Evolutionary conservation across 2,329 filamentous ascomycete species (phyloP).

Genomic region (Stachybotrys chlorohalonatus): DNA sequence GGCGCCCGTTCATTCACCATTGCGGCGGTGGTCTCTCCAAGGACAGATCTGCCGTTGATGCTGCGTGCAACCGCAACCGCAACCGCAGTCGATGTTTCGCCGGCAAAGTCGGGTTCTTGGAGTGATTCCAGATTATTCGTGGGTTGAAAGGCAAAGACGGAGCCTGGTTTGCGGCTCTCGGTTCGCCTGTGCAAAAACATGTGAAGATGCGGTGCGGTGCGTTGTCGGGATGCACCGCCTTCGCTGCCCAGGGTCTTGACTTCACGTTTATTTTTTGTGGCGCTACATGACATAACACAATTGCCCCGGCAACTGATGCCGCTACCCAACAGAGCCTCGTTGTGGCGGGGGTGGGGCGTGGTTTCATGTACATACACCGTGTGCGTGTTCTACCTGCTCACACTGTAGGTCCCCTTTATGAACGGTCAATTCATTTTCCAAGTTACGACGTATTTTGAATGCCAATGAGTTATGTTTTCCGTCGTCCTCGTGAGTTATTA

Average conservation of each 20-base stretch:
- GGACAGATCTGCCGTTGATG: neutral
- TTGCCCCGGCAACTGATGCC: slow-evolving; percentile 18
- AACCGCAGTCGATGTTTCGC: neutral
- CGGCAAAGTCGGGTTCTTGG: slow-evolving; percentile 10
- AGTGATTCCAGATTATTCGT: slow-evolving; percentile 17
- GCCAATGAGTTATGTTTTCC: too few relatives aligned
- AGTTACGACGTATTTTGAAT: too few relatives aligned
- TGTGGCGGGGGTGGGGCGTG: neutral
- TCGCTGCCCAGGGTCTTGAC: slow-evolving; percentile 4
- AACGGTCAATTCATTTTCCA: too few relatives aligned
- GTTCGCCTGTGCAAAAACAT: slow-evolving; percentile 7
- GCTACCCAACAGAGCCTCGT: neutral
- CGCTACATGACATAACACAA: slow-evolving; percentile 13
- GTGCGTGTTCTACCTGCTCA: neutral
- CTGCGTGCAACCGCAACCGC: neutral
- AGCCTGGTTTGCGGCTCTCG: slow-evolving; percentile 16
- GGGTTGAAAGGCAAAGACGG: slow-evolving; percentile 20
- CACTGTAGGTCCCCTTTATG: too few relatives aligned
- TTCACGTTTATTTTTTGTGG: slow-evolving; percentile 3
- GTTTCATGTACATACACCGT: neutral
- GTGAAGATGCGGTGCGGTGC: neutral
- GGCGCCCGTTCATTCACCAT: slow-evolving; percentile 41
- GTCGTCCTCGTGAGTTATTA: too few relatives aligned
- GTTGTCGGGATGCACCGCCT: neutral
- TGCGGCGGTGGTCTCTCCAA: slow-evolving; percentile 1